Base-by-base conservation (phyloP, 1,284 basidiomycete genomes). In the Sporisorium iseilematis-ciliati region DNA sequence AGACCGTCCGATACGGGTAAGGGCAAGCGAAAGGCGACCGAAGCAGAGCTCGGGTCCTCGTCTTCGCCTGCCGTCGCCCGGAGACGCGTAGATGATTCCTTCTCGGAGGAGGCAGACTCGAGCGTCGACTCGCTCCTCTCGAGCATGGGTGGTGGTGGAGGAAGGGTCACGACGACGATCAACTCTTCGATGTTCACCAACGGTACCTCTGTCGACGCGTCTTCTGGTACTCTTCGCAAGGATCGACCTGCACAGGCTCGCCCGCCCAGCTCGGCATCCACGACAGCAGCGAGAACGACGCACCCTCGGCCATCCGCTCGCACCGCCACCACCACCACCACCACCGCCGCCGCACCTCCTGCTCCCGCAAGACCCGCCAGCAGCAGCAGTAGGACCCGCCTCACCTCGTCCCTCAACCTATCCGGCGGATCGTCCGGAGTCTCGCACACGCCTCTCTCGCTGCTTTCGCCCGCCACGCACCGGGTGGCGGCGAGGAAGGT, bases 401-500 rank as follows among this genome's bases (percentile, higher is more conserved):
- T 61, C 20, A 53, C 46, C 0, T 65, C 57, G 1, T 65, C 68
- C 20, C 62, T 53, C 1, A 49, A 64, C 16, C 43, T 75, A 0
- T 21, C 50, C 0, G 72, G 72, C 31, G 63, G 72, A n/a, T 69
- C 72, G 0, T 63, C 58, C 1, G 59, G 63, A 0, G 66, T 75
- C 3, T 69, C 72, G 6, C 74, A 71, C 14, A 76, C 74, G 20
- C 68, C 74, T 3, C 50, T 76, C 0, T 68, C 68, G n/a, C 35
- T 76, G 8, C 65, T 76, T 20, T 68, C 68, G 23, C 68, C 68
- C 7, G 57, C 57, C n/a, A 68, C 68, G 49, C 74, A 76, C 35
- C 33, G 50, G 1, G 38, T 43, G 1, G 74, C 74, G 0, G 57
- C 53, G 14, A 23, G 23, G 2, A 71, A 72, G 43, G 74, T 65